Conservation (phyloP, 2,329 filamentous ascomycete genomes). For the Penicillium nordicum region DNA sequence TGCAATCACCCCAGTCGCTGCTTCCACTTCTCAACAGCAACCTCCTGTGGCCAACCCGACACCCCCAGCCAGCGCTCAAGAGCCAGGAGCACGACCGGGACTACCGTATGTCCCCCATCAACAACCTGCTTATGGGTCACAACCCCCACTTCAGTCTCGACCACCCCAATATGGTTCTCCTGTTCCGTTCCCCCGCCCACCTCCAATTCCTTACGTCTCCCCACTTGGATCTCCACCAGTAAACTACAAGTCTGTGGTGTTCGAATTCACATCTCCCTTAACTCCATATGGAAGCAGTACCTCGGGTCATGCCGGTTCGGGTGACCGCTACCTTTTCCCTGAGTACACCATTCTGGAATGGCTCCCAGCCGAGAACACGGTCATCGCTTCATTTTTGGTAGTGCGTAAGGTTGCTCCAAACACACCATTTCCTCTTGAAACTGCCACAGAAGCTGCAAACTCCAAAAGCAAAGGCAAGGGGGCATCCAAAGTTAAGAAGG, state of each 20-base stretch:
- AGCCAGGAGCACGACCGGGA: conserved; percentile 26
- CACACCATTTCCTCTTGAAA: conserved; percentile 38
- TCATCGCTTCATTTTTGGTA: conserved; percentile 48
- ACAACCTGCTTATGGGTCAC: conserved; percentile 31
- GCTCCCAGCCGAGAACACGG: conserved; percentile 44
- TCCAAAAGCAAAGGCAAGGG: conserved; percentile 32
- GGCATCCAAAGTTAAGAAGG: conserved; percentile 39
- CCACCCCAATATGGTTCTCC: conserved; percentile 34
- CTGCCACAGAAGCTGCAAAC: conserved; percentile 27
- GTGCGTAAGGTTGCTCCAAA: conserved; percentile 43
- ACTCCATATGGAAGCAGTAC: conserved; percentile 42
- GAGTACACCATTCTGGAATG: conserved; percentile 50
- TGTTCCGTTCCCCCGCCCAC: neutral
- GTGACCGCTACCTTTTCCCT: conserved; percentile 50
- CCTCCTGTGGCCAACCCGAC: conserved; percentile 24
- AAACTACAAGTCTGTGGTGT: conserved; percentile 46
- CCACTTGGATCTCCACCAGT: conserved; percentile 35
- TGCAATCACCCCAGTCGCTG: conserved; percentile 9
- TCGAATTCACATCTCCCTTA: conserved; percentile 46
- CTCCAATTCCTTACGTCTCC: conserved; percentile 28
- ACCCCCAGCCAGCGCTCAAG: conserved; percentile 19
- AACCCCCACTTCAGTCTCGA: conserved; percentile 38
- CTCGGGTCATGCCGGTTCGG: conserved; percentile 41
- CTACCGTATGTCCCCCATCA: conserved; percentile 31
- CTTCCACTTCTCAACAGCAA: conserved; percentile 19